Base-by-base conservation (phyloP, 306 rosid species). In the Notholithocarpus densiflorus region DNA sequence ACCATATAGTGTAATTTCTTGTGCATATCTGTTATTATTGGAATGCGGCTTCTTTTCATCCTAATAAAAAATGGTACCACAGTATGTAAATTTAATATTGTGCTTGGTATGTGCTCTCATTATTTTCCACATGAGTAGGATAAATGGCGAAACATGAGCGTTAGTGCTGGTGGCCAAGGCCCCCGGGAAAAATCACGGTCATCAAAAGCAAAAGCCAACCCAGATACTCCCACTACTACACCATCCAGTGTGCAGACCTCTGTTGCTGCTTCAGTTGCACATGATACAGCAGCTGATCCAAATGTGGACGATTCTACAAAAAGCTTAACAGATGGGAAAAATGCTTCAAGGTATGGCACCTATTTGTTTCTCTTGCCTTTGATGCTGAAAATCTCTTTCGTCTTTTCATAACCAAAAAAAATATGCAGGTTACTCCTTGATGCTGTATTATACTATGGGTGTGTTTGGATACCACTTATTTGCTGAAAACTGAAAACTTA, bases 121-220 rank as follows among this genome's bases (percentile, higher is more conserved):
- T 79, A 48, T 23, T 23, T 81, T 37, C 21, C 23, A 19, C 71
- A 12, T 78, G 75, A 34, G 18, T 75, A 85, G 88, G 88, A 85
- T 64, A 85, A 85, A 79, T 85, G 88, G 88, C 51, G 88, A 75
- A 85, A 85, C 79, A 69, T 85, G 85, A 81, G 83, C 70, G 82
- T 79, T 70, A 81, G 85, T 19, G 72, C 72, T 32, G 29, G 18
- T 81, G 78, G 83, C 72, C 59, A 62, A 64, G 83, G 73, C 1
- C 81, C 81, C 5, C 72, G 88, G 74, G 85, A 85, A 5, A 85
- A 85, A 69, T 72, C 85, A 15, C 69, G 78, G 80, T 32, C 64
- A 3, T 24, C 77, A 23, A 85, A 71, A 73, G n/a, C 80, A 43
- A 85, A 72, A 80, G 52, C 66, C 26, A 78, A 79, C 14, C 51